phyloP scores from a whole-genome alignment of 202 grass and related monocot genomes.

The Schoenoplectus tabernaemontani region DNA sequence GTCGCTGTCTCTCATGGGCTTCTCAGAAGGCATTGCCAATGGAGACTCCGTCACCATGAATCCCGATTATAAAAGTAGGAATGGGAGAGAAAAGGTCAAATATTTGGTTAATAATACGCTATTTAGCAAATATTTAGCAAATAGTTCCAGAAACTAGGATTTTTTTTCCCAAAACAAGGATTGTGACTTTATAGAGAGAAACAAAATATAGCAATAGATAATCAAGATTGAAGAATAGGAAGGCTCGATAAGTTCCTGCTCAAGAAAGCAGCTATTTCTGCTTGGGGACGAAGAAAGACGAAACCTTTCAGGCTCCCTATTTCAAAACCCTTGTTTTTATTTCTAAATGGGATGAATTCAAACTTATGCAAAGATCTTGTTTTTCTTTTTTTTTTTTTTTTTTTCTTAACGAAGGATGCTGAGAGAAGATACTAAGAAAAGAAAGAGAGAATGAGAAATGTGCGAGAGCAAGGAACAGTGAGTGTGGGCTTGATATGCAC shows the following conservation, averaged over 20 bases:
- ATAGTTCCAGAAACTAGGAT: background rate
- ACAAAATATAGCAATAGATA: background rate
- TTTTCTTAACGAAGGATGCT: background rate
- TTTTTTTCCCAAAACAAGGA: background rate
- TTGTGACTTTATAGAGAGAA: background rate
- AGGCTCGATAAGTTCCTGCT: background rate
- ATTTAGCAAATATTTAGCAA: slow-evolving; percentile 7
- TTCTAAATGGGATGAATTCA: slow-evolving; percentile 25
- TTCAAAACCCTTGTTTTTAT: slow-evolving; percentile 10
- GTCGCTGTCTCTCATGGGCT: slow-evolving; percentile 38
- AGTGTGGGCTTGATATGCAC: slow-evolving; percentile 42
- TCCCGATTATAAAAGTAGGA: background rate
- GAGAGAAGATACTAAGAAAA: slow-evolving; percentile 29
- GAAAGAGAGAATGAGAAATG: slow-evolving; percentile 19
- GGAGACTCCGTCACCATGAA: slow-evolving; percentile 57
- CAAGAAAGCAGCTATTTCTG: slow-evolving; percentile 20
- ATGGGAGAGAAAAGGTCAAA: background rate
- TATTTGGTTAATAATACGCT: background rate
- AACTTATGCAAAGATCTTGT: background rate
- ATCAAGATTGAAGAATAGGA: background rate
- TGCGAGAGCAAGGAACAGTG: background rate
- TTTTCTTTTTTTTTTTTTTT: too few relatives aligned
- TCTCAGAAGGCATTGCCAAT: slow-evolving; percentile 38
- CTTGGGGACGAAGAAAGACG: slow-evolving; percentile 30
- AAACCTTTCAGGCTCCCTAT: background rate